Evolutionary conservation across 306 rosid species (phyloP).

Genomic region (Inga oerstediana): DNA sequence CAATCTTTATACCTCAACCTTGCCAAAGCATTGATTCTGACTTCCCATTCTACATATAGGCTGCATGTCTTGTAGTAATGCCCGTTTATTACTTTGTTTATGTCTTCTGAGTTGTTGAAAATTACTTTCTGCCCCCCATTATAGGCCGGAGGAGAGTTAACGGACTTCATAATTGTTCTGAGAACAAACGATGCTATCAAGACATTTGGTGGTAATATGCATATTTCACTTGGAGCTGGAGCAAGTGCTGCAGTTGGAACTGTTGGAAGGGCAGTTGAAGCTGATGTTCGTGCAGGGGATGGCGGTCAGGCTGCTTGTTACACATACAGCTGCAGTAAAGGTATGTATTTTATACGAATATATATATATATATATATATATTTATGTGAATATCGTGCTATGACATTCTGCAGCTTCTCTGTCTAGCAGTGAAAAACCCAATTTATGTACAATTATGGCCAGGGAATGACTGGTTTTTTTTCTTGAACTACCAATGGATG

Average conservation of each 20-base stretch:
- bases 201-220: slow-evolving; percentile 79
- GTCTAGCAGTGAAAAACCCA: neutral
- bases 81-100: neutral
- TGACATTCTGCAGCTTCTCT: neutral
- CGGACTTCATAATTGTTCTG: slow-evolving; percentile 85
- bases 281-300: slow-evolving; percentile 96
- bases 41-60: slow-evolving; percentile 9
- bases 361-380: neutral
- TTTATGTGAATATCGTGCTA: neutral
- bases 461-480: neutral
- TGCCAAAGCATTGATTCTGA: slow-evolving; percentile 16
- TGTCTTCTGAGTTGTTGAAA: slow-evolving; percentile 27
- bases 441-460: neutral
- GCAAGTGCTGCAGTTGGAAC: slow-evolving; percentile 91
- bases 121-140: neutral
- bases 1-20: slow-evolving; percentile 16
- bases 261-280: slow-evolving; percentile 88
- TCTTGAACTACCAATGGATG: neutral
- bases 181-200: slow-evolving; percentile 81
- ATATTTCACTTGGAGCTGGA: slow-evolving; percentile 91
- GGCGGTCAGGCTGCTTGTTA: slow-evolving; percentile 95
- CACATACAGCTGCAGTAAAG: slow-evolving; percentile 96
- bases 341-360: slow-evolving; percentile 40
- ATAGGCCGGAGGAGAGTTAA: slow-evolving; percentile 97
- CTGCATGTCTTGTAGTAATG: slow-evolving; percentile 5